Evolutionary conservation across 192 early-diverging fungal species (phyloP), one percentile per base, ranked within the genome.

Genomic region (Coemansia sp.): DNA sequence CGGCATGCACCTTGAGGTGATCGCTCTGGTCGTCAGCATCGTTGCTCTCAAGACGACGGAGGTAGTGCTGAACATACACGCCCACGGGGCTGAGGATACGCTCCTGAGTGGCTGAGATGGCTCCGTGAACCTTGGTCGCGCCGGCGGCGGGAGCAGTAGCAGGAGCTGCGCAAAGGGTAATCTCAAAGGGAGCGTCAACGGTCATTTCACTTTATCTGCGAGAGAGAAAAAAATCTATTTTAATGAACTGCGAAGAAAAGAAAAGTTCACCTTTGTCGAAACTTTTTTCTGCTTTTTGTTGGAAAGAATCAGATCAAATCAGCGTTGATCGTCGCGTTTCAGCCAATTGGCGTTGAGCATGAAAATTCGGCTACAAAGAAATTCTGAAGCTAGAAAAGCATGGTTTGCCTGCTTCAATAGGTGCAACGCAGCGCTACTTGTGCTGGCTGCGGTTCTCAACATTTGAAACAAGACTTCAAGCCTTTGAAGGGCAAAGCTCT

Each of bases 51-150:
- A 80, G 69, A 57, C 72, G 71, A 31, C 73, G 72, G 15, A 66
- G 51, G 62, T 75, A 84, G 76, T 84, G 81, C 76, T 84, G 76
- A 58, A 75, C 72, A 58, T 78, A 84, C 44, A 78, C 76, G 29
- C 81, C 81, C 4, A 78, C 73, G 0, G 76, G 66, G 73, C 76
- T 78, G 45, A 84, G 51, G 9, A 21, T 36, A n/a, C 64, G 81
- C 76, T 78, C 39, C 48, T 63, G 48, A 7, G 69, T 38, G 0
- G 69, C 66, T 5, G 76, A 60, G 25, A 78, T 31, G 32, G 76
- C 53, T 1, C 46, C 64, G 38, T 84, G 76, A 32, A 84, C 57
- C 41, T 62, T 71, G 69, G 73, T 41, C 23, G 60, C 62, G 42
- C 68, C 69, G 25, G 69, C 62, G 14, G 75, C 57, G 8, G 80